Base-by-base conservation (phyloP, 2,329 filamentous ascomycete genomes). In the Fusarium falciforme region DNA sequence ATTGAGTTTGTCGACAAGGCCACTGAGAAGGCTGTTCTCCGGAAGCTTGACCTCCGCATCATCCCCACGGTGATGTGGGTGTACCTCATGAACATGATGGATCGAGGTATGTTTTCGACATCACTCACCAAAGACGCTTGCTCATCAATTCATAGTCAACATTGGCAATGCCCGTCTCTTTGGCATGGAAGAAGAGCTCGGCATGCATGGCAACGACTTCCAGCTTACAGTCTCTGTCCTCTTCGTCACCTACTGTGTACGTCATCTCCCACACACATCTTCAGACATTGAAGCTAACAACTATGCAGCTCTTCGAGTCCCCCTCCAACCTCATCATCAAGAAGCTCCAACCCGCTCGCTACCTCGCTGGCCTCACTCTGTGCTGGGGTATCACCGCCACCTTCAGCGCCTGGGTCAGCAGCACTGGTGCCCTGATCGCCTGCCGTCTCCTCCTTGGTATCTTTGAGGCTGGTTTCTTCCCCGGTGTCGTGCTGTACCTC, bases 141-240 rank as follows among this genome's bases (percentile, higher is more conserved):
- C 9, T 35, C 22, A 44, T 31, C 11, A 22, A 5, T 10, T 5
- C 87, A 25, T 68, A 91, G 90, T 92, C 38, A 93, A 93, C 77
- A 93, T 93, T 52, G 90, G 90, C 42, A 92, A 92, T 82, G 90
- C 90, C 20, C 84, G 87, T 10, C 83, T 93, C 2, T 78, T 77
- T 11, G 61, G 61, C 6, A 54, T 77, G 36, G 89, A 92, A 78
- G 81, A 87, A 25, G 90, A 92, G 64, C 83, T 93, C 4, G 82
- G 85, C 12, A 82, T 93, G 72, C 78, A 79, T 31, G 84, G 85
- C 4, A 86, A 88, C 25, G 87, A 92, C 73, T 93, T 89, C 75
- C 89, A 92, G 77, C 61, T 87, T 14, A 83, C 86, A 0, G 87
- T 89, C 1, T 89, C 87, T 0, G 75, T 82, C 16, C 76, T 82